Base-by-base conservation (phyloP, 23 red algal genomes). In the Chondrus crispus region DNA sequence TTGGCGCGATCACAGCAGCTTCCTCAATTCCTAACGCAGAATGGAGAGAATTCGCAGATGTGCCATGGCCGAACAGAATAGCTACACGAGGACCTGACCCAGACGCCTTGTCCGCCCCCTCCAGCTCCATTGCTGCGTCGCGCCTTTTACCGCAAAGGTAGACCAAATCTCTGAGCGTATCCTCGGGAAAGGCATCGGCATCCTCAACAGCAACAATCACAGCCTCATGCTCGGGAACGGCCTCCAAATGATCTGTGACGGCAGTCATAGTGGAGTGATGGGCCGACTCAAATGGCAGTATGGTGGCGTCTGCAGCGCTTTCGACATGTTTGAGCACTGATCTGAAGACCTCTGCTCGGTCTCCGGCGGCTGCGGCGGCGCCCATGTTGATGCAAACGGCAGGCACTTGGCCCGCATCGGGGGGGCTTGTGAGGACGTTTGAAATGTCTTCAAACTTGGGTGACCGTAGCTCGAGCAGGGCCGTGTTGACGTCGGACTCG, bases 311-410 rank as follows among this genome's bases (percentile, higher is more conserved):
- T 42, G 10, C 43, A 44, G 16, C 42, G 3, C 19, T n/a, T 45
- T 36, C 44, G 18, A 86, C n/a, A 43, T 70, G 39, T 26, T 86
- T 7, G 38, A 86, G 14, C 8, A 86, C 41, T 3, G 54, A 33
- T 48, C 71, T 16, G 36, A 86, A 86, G 41, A 62, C 41, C 36
- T 86, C 54, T 20, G 58, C 55, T 20, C 82, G 82, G 60, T 86
- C 82, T 28, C 82, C 82, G 13, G 82, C 82, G 64, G 82, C 82
- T 36, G 82, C 58, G 2, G 82, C 82, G 19, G 82, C 82, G 12
- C 82, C 82, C 13, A 86, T 12, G 2, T 49, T 45, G n/a, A 86
- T 29, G 50, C 82, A 86, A 30, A 62, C 82, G 29, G 82, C 41
- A 69, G 64, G 54, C 44, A 86, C 71, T 52, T 80, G 46, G 47